Evolutionary conservation across 495 filamentous ascomycete species (phyloP), one percentile per base, ranked within the genome.

Genomic region (Bacidia rubella): DNA sequence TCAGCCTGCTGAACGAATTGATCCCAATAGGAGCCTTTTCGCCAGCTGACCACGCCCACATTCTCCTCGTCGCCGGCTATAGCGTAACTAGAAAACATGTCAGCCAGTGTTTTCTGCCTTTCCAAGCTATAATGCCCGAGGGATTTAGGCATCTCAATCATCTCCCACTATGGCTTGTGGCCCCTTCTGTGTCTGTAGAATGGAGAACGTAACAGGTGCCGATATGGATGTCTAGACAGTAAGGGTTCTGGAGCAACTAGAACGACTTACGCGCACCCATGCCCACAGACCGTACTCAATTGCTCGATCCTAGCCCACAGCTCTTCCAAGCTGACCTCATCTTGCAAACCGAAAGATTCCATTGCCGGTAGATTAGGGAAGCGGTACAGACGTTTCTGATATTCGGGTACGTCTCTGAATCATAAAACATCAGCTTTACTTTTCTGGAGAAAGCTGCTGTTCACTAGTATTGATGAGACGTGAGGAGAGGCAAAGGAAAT

Each of bases 301-400:
- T 52, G 27, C 12, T 44, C 40, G 10, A 40, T 23, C 50, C 24
- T 24, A 22, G 24, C 39, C 20, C 40, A 12, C 50, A 52, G 12
- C 12, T 29, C 50, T 40, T 29, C 40, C 50, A 35, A 45, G 12
- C 12, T 42, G 20, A 25, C 40, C 23, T 38, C 19, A 52, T 52
- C 50, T 45, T 52, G 0, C 50, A 25, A 1, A 42, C 43, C 20
- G 24, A 0, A 12, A 41, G 40, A n/a, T 43, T 38, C 29, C 29
- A 51, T 23, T 11, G 29, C 32, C 11, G 32, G 48, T 10, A 35
- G 29, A 15, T 15, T 7, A 15, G 29, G 29, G 29, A 35, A 35
- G 29, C 15, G 29, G 29, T 35, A 35, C 15, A 7, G 29, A 7
- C 7, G 7, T 5, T 7, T 15, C 15, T 35, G 29, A 5, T 35